These are phyloP conservation scores for Trichoderma erinaceum DNA, from an alignment of 495 filamentous ascomycete genomes.

Conservation along the genomic window DNA sequence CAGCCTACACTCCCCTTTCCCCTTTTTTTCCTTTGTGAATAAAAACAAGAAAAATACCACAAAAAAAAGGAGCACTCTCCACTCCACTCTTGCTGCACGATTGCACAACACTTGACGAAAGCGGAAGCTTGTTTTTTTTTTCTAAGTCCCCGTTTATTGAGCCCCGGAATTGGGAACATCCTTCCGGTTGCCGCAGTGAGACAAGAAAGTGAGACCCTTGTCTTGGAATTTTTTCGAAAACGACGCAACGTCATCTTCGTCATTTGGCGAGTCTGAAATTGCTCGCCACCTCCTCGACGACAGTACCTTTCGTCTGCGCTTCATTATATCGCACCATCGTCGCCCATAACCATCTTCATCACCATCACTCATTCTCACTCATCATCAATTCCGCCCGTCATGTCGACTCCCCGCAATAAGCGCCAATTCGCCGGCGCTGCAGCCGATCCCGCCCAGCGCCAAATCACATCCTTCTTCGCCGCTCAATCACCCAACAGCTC, in stretches of 20 bases:
- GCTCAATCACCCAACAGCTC: slow-evolving; percentile 20
- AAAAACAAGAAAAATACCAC: background rate
- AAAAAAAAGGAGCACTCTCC: background rate
- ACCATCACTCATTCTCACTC: background rate
- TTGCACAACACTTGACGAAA: background rate
- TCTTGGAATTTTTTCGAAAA: background rate
- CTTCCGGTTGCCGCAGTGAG: background rate
- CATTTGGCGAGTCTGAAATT: background rate
- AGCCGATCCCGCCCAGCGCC: slow-evolving; percentile 42
- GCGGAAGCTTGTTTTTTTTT: background rate
- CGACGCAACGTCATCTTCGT: background rate
- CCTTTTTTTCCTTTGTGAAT: background rate
- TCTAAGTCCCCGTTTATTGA: background rate
- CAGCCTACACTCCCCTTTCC: background rate
- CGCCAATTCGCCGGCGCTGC: slow-evolving; percentile 47
- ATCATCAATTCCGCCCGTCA: slow-evolving; percentile 18
- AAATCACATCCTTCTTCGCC: slow-evolving; percentile 45
- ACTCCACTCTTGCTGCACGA: slow-evolving; percentile 5
- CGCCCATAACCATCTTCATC: background rate
- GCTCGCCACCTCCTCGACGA: background rate
- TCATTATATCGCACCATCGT: background rate
- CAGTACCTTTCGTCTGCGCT: background rate
- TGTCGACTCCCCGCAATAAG: slow-evolving; percentile 42
- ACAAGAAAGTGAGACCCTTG: background rate
- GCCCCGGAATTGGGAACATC: background rate